phyloP scores from a whole-genome alignment of 2,329 filamentous ascomycete species.

The Trichoderma sp. region DNA sequence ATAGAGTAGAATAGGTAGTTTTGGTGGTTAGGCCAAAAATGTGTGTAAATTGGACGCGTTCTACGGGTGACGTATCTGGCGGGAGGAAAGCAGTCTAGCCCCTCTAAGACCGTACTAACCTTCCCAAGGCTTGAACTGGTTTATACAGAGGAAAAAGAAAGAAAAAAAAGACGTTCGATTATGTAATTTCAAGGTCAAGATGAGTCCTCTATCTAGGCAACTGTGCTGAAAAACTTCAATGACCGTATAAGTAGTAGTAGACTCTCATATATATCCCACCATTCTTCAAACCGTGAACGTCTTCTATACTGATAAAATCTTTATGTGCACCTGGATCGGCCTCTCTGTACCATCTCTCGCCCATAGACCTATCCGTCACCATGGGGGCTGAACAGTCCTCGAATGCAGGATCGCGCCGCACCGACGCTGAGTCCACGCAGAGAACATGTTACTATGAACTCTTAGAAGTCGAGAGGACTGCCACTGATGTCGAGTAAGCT shows the following conservation, averaged over 20 bases:
- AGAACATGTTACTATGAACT: constrained; percentile 88
- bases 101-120: too few species aligned
- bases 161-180: neutral
- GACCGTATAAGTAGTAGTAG: too few species aligned
- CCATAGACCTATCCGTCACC: neutral
- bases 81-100: too few species aligned
- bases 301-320: neutral
- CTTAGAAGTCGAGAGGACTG: constrained; percentile 70
- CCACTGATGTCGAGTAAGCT: constrained; percentile 77
- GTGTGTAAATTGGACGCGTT: neutral
- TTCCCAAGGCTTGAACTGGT: too few species aligned
- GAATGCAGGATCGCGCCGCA: constrained; percentile 37
- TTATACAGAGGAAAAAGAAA: too few species aligned
- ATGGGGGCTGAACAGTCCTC: constrained; percentile 63
- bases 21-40: neutral
- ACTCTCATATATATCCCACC: neutral
- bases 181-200: neutral
- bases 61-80: neutral
- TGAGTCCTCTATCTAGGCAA: neutral
- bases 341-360: neutral
- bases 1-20: neutral
- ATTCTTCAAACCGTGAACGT: neutral
- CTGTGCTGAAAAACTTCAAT: neutral
- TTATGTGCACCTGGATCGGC: neutral
- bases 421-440: constrained; percentile 42